phyloP scores from a whole-genome alignment of 2,329 filamentous ascomycete species.

The Penicillium janthinellum region DNA sequence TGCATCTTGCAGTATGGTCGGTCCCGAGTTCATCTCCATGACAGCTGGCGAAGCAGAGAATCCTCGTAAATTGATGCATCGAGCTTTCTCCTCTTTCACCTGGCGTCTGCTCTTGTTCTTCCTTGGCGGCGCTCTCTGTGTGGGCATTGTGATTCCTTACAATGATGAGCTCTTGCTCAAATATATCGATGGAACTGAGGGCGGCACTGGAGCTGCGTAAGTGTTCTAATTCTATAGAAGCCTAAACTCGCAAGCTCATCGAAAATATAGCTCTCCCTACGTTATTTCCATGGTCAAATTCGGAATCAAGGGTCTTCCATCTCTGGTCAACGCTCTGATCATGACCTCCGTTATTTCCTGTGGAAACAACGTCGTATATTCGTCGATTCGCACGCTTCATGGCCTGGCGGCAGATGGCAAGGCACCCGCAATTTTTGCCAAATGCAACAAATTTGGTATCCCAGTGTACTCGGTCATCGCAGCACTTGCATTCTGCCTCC shows the following conservation, averaged over 20 bases:
- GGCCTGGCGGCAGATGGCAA: slow-evolving; percentile 66
- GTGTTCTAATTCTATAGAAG: background rate
- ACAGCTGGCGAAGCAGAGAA: slow-evolving; percentile 68
- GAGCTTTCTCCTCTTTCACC: slow-evolving; percentile 73
- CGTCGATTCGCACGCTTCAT: slow-evolving; percentile 64
- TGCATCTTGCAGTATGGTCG: slow-evolving; percentile 48
- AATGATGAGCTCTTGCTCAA: slow-evolving; percentile 61
- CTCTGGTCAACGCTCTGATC: slow-evolving; percentile 70
- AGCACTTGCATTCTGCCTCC: slow-evolving; percentile 65
- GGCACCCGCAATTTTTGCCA: slow-evolving; percentile 50
- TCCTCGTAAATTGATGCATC: slow-evolving; percentile 66
- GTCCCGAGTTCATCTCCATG: slow-evolving; percentile 64
- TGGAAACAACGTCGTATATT: slow-evolving; percentile 66
- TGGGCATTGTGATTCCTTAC: slow-evolving; percentile 70
- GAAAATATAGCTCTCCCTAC: slow-evolving; percentile 54
- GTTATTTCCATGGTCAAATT: slow-evolving; percentile 64
- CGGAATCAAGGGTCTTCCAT: slow-evolving; percentile 61
- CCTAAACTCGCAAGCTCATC: background rate
- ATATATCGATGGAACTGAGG: slow-evolving; percentile 49
- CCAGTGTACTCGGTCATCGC: slow-evolving; percentile 69
- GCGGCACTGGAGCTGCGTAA: slow-evolving; percentile 60
- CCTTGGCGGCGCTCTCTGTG: slow-evolving; percentile 67
- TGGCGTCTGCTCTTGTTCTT: slow-evolving; percentile 76
- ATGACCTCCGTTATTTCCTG: slow-evolving; percentile 67
- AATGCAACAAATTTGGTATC: slow-evolving; percentile 63